Base-by-base conservation (phyloP, 106 monocot genomes). In the Narthecium ossifragum region DNA sequence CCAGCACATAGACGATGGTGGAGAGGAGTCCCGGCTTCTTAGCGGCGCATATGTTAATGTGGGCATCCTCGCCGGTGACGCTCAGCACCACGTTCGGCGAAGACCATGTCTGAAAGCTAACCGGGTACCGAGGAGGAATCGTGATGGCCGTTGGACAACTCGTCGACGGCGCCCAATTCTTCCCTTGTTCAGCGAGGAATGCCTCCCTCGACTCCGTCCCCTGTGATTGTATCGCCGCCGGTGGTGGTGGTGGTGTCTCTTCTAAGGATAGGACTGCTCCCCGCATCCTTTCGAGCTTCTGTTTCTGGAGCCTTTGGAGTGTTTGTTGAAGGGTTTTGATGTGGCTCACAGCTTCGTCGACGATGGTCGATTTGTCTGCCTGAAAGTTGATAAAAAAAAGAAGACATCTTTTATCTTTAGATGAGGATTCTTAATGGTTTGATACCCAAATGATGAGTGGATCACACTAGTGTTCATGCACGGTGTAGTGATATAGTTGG, bases 321-420 rank as follows among this genome's bases (percentile, higher is more conserved):
- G 38, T 67, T 10, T 65, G 47, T 26, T 88, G 61, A 0, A 88
- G 68, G 32, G n/a, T 46, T 31, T 70, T 76, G 51, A 88, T 88
- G 77, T 80, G 77, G 31, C 45, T 80, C 31, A 74, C 71, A 0
- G 88, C 79, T 52, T 83, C 88, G 25, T 83, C 88, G 14, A 83
- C 80, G 1, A 88, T 73, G 53, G 83, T 70, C 14, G 88, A 72
- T 63, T 80, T 88, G 70, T 83, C 88, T 13, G 77, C 73, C 88
- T 88, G 46, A 12, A 18, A 39, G 7, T 4, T 18, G 18, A 43
- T 39, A 18, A 43, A 43, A 43, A 43, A 13, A 4, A 13, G 18
- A 43, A n/a, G n/a, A n/a, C n/a, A n/a, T n/a, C n/a, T n/a, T n/a
- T n/a, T n/a, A n/a, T n/a, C n/a, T n/a, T n/a, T n/a, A n/a, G n/a